These are phyloP conservation scores for Fraxinus ornus DNA, from an alignment of 305 asterid genomes.

Conservation along the genomic window DNA sequence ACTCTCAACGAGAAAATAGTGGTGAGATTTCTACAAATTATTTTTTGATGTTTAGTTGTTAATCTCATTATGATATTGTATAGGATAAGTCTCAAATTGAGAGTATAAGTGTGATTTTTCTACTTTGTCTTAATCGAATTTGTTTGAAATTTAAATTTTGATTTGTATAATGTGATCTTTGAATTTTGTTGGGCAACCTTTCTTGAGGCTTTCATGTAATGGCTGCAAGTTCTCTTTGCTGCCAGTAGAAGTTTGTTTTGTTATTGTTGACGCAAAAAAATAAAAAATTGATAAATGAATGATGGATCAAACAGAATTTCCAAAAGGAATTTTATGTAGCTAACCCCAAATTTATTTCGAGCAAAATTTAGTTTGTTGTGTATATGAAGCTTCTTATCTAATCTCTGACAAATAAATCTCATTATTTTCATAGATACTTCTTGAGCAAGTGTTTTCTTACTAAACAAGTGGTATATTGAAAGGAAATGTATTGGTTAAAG, in stretches of 20 bases:
- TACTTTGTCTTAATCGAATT: neutral
- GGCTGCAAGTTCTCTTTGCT: neutral
- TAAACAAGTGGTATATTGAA: neutral
- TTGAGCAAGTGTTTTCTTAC: neutral
- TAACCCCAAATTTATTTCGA: neutral
- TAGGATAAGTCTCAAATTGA: neutral
- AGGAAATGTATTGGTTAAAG: neutral
- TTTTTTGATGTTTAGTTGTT: conserved; percentile 14
- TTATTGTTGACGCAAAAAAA: neutral
- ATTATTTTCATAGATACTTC: neutral
- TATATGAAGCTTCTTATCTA: neutral
- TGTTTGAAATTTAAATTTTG: neutral
- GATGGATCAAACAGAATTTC: neutral
- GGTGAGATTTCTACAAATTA: conserved; percentile 41
- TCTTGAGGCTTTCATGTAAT: neutral
- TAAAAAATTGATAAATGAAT: too few relatives aligned
- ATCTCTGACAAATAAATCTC: neutral
- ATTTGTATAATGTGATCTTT: neutral
- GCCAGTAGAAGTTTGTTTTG: neutral
- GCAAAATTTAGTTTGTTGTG: neutral
- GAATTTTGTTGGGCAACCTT: neutral
- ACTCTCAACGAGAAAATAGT: conserved; percentile 83
- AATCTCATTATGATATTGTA: neutral
- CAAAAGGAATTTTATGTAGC: neutral
- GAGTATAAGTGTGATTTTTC: neutral